phyloP scores from a whole-genome alignment of 2,329 filamentous ascomycete species.

The Trichoderma lentiforme region DNA sequence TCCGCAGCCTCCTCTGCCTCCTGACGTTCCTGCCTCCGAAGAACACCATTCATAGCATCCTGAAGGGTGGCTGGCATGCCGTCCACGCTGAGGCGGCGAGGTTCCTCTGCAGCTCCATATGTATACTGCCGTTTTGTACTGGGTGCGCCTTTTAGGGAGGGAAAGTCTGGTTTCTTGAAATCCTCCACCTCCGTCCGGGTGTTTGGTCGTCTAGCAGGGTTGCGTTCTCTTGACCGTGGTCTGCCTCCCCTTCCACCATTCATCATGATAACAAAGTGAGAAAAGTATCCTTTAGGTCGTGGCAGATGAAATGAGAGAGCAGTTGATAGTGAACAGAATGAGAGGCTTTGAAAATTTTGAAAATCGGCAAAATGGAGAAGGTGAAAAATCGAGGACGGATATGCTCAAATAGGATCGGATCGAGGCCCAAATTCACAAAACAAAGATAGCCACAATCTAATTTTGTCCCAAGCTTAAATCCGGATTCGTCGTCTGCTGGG shows the following conservation, averaged over 20 bases:
- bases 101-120: conserved; percentile 38
- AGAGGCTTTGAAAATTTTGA: background rate
- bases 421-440: background rate
- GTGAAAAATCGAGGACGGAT: background rate
- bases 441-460: background rate
- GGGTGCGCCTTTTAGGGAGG: conserved; percentile 31
- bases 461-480: background rate
- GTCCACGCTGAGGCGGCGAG: conserved; percentile 21
- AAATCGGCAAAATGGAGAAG: background rate
- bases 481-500: conserved; percentile 6
- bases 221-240: conserved; percentile 21
- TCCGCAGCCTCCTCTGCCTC: background rate
- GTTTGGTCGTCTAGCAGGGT: conserved; percentile 1
- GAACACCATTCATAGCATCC: conserved; percentile 5
- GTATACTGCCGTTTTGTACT: conserved; percentile 38
- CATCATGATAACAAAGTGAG: background rate
- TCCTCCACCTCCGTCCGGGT: background rate
- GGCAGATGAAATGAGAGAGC: background rate
- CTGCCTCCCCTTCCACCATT: conserved; percentile 10
- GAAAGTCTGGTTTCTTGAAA: conserved; percentile 28
- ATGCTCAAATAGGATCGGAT: conserved; percentile 13
- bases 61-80: background rate
- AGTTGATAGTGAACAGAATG: background rate
- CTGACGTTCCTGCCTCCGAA: conserved; percentile 13
- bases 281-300: background rate